Conservation (phyloP, 2,329 filamentous ascomycete species). For the Fusarium nisikadoi region DNA sequence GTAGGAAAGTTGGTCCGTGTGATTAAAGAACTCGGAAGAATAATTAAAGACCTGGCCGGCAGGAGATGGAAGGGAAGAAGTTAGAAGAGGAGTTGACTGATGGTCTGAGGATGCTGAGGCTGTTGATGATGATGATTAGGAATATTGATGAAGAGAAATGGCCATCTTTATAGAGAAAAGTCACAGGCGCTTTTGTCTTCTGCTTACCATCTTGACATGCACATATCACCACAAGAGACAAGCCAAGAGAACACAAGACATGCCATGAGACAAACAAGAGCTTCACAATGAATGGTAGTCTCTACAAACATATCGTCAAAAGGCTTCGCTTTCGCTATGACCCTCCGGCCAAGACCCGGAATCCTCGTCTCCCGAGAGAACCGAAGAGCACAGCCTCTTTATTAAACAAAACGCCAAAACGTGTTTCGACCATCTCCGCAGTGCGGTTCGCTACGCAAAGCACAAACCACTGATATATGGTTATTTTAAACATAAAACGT, state of each 20-base stretch:
- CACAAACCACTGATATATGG: not conserved
- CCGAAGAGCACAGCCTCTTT: slow-evolving; percentile 7
- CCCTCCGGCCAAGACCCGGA: slow-evolving; percentile 9
- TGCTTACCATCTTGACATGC: accelerated
- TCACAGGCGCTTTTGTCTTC: not conserved
- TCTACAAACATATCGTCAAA: not conserved
- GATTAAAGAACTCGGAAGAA: not conserved
- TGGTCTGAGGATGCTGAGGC: not conserved
- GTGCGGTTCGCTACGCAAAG: not conserved
- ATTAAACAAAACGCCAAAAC: slow-evolving; percentile 13
- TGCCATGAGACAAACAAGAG: not conserved
- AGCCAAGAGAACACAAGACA: slow-evolving; percentile 1
- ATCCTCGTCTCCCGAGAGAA: not conserved
- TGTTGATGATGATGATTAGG: slow-evolving; percentile 1
- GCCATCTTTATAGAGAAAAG: not conserved
- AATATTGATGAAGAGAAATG: not conserved
- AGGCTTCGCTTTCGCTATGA: slow-evolving; percentile 48
- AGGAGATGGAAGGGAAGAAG: not conserved
- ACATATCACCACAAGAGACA: not conserved
- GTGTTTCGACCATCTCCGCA: not conserved
- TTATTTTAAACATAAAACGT: not conserved
- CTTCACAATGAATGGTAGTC: not conserved
- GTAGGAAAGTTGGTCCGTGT: not conserved
- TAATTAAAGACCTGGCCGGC: slow-evolving; percentile 13
- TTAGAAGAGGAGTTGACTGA: accelerated